These are phyloP conservation scores for Trichoderma asperellum DNA, from an alignment of 2,329 filamentous ascomycete genomes.

Conservation along the genomic window DNA sequence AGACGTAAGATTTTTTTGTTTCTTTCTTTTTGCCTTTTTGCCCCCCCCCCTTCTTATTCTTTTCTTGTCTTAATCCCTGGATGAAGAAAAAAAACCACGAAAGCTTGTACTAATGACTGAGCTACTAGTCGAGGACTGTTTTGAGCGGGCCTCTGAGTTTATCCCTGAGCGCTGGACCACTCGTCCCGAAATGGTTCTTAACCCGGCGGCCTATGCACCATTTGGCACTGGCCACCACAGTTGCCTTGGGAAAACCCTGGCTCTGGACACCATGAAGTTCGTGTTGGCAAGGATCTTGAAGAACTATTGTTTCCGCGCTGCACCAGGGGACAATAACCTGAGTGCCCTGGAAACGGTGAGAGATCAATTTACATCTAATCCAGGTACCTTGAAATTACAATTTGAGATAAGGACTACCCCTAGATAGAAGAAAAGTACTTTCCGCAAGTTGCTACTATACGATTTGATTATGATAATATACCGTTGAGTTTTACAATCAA, in stretches of 20 bases:
- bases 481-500: background rate
- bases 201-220: conserved; percentile 39
- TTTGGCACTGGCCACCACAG: conserved; percentile 39
- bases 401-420: background rate
- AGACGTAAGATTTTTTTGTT: conserved; percentile 43
- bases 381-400: background rate
- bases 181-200: conserved; percentile 39
- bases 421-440: background rate
- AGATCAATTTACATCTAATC: conserved; percentile 14
- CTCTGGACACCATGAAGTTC: conserved; percentile 18
- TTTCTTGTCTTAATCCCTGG: no score
- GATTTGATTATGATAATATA: background rate
- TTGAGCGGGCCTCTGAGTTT: conserved; percentile 39
- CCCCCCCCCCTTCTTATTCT: no score
- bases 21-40: background rate
- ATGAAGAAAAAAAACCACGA: background rate
- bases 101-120: background rate
- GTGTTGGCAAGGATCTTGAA: conserved; percentile 22
- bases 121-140: conserved; percentile 36
- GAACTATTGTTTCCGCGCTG: conserved; percentile 14
- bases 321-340: conserved; percentile 3
- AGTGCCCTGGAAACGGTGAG: conserved; percentile 10
- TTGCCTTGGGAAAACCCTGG: conserved; percentile 22
- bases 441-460: background rate
- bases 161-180: conserved; percentile 46